A percentile compares a stretch with the other conserved stretches of the same genome.
phyloP scores from a whole-genome alignment of 2,329 filamentous ascomycete species.

The Colletotrichum sp. region DNA sequence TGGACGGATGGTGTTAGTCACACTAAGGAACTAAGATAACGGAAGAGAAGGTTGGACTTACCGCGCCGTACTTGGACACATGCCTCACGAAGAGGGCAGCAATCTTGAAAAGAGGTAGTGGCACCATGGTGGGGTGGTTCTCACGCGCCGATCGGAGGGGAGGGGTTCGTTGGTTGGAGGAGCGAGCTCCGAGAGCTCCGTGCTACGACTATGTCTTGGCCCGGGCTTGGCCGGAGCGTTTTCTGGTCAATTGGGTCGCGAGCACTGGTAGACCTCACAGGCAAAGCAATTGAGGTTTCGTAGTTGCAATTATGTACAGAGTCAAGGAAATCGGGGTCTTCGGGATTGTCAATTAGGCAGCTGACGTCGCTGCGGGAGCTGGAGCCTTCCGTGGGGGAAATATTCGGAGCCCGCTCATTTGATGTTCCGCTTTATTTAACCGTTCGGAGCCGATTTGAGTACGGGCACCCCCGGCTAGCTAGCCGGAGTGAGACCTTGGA shows the following conservation, averaged over 20 bases:
- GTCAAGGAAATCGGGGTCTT: not conserved
- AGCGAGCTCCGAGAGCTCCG: conserved; percentile 15
- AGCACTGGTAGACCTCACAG: not conserved
- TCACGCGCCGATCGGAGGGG: not conserved
- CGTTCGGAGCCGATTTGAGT: conserved; percentile 5
- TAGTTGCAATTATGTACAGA: not conserved
- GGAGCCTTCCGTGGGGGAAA: conserved; percentile 1
- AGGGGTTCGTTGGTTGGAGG: conserved; percentile 1
- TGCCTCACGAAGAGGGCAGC: conserved; percentile 68
- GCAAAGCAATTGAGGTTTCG: too few species aligned
- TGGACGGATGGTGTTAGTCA: conserved; percentile 7
- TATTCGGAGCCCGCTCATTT: conserved; percentile 14
- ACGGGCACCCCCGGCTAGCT: not conserved
- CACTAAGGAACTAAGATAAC: not conserved
- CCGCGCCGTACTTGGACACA: conserved; percentile 72
- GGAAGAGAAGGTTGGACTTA: conserved; percentile 42
- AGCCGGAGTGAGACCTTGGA: not conserved
- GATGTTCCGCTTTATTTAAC: conserved; percentile 12
- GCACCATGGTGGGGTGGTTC: conserved; percentile 55
- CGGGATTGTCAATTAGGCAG: not conserved
- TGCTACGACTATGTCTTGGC: conserved; percentile 9
- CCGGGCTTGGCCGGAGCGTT: not conserved
- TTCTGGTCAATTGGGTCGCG: not conserved
- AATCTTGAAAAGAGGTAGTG: conserved; percentile 71
- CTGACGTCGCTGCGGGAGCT: not conserved